Percentiles rank a stretch among this genome's conserved stretches.
phyloP scores from a whole-genome alignment of 2,329 filamentous ascomycete genomes.

The Neonectria coccinea region DNA sequence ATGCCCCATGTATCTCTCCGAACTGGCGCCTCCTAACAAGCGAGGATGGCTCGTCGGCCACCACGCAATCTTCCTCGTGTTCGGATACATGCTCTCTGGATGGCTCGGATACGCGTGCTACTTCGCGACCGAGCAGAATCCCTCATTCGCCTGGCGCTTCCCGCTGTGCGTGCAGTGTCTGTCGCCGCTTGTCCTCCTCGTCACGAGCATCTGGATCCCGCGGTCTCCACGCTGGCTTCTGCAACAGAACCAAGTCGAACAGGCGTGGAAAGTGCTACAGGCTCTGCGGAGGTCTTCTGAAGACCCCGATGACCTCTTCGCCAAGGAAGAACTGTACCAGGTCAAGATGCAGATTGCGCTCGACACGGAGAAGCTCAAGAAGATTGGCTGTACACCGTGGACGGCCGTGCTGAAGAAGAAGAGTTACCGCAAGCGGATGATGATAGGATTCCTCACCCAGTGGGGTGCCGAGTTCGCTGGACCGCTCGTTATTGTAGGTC shows the following conservation, averaged over 20 bases:
- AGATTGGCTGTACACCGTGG: constrained; percentile 55
- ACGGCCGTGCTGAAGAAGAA: constrained; percentile 59
- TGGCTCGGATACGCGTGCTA: constrained; percentile 54
- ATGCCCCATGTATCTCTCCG: constrained; percentile 51
- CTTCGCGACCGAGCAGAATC: constrained; percentile 48
- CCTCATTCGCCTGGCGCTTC: constrained; percentile 56
- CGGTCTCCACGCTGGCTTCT: constrained; percentile 63
- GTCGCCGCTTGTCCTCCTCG: constrained; percentile 52
- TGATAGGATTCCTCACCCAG: constrained; percentile 63
- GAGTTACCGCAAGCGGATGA: constrained; percentile 63
- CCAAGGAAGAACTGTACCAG: constrained; percentile 60
- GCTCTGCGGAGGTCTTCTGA: constrained; percentile 45
- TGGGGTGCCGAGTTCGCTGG: constrained; percentile 66
- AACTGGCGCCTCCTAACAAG: constrained; percentile 52
- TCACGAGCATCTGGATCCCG: constrained; percentile 52
- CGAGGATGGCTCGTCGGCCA: constrained; percentile 64
- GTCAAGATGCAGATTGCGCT: constrained; percentile 59
- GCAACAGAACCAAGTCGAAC: constrained; percentile 57
- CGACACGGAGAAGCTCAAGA: constrained; percentile 55
- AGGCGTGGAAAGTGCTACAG: constrained; percentile 58
- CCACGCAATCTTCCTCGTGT: constrained; percentile 59
- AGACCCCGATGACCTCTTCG: constrained; percentile 54
- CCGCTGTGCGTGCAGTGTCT: constrained; percentile 57
- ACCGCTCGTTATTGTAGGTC: constrained; percentile 61
- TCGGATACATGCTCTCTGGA: constrained; percentile 58